phyloP scores from a whole-genome alignment of 805 yeast genomes.

The Suhomyces sp. region DNA sequence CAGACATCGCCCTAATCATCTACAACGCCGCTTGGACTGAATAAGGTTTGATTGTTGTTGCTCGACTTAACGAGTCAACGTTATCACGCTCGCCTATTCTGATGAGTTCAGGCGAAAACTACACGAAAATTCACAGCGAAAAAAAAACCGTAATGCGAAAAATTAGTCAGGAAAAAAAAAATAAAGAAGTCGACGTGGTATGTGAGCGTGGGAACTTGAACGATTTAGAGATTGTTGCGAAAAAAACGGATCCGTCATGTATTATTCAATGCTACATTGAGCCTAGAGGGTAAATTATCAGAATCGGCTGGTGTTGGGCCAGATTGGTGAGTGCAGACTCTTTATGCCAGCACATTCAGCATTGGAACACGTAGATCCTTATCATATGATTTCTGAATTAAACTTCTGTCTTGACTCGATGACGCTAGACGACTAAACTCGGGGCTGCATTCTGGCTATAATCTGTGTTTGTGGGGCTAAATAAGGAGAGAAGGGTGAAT shows the following conservation, averaged over 20 bases:
- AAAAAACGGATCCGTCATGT: not conserved
- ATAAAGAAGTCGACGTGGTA: not conserved
- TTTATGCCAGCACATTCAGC: not conserved
- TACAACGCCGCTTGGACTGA: not conserved
- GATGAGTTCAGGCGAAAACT: not conserved
- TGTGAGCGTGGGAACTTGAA: not conserved
- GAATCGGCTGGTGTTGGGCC: not conserved
- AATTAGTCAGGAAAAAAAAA: not conserved
- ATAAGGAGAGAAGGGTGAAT: not conserved
- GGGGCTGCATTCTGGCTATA: not conserved
- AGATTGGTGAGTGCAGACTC: not conserved
- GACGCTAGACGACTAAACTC: not conserved
- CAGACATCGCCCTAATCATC: not conserved
- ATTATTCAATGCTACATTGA: not conserved
- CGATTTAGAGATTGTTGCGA: not conserved
- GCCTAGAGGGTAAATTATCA: not conserved
- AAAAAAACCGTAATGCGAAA: not conserved
- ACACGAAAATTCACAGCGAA: not conserved
- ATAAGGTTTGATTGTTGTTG: not conserved
- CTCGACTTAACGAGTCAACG: not conserved
- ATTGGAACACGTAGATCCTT: not conserved
- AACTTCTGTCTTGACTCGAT: not conserved
- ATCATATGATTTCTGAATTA: not conserved
- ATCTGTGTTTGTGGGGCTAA: not conserved
- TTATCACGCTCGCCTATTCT: not conserved